phyloP scores from a whole-genome alignment of 2,329 filamentous ascomycete genomes.

The Talaromyces marneffei region DNA sequence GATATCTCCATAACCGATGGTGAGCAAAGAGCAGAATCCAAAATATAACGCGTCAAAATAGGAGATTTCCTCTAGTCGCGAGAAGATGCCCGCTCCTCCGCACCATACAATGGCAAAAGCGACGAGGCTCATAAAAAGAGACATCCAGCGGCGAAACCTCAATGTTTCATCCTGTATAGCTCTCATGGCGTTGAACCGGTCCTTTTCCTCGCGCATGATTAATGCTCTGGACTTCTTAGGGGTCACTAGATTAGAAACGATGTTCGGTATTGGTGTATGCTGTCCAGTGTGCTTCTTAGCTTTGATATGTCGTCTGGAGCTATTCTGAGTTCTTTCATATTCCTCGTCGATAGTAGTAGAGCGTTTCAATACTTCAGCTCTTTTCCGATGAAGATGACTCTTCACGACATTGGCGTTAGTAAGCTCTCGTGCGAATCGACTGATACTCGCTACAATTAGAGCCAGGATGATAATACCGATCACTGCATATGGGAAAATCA shows the following conservation, averaged over 20 bases:
- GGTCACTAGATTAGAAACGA: conserved; percentile 20
- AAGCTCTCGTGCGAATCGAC: conserved; percentile 57
- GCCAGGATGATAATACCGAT: conserved; percentile 78
- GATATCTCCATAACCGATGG: conserved; percentile 80
- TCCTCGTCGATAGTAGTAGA: conserved; percentile 41
- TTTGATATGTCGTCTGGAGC: not conserved
- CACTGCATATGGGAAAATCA: conserved; percentile 78
- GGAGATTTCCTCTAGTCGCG: conserved; percentile 49
- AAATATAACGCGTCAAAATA: conserved; percentile 86
- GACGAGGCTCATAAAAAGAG: conserved; percentile 60
- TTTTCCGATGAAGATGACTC: conserved; percentile 51
- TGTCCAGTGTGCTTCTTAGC: not conserved
- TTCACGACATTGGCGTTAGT: conserved; percentile 58
- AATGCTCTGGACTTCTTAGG: conserved; percentile 42
- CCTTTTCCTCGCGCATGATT: conserved; percentile 58
- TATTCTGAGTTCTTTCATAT: conserved; percentile 14
- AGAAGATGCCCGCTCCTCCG: conserved; percentile 71
- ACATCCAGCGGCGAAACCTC: conserved; percentile 65
- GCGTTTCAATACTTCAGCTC: conserved; percentile 50
- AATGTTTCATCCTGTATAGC: conserved; percentile 64
- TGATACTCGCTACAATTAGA: conserved; percentile 74
- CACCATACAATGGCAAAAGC: conserved; percentile 75
- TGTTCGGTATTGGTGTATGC: conserved; percentile 19
- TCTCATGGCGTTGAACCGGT: conserved; percentile 75
- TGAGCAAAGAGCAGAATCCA: conserved; percentile 73